phyloP scores from a whole-genome alignment of 75 land plant genomes.

The Selaginella moellendorffii region DNA sequence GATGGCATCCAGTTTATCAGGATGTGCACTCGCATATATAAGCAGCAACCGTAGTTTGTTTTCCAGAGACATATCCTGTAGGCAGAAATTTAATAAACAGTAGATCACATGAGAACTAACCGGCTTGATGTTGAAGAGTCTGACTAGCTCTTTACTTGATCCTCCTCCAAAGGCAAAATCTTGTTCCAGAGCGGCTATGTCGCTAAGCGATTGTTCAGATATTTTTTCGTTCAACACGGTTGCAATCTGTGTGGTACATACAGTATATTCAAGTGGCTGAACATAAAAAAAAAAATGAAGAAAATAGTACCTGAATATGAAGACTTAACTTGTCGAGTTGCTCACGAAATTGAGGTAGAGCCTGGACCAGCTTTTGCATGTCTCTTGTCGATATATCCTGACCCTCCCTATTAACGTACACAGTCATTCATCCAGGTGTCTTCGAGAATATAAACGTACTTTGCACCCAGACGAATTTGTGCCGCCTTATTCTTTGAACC shows the following conservation, averaged over 20 bases:
- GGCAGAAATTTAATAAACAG: neutral
- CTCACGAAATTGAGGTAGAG: constrained; percentile 91
- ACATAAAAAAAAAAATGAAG: neutral
- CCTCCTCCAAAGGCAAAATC: constrained; percentile 97
- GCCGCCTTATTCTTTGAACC: constrained; percentile 91
- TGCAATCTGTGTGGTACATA: constrained; percentile 50
- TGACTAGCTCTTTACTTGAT: constrained; percentile 81
- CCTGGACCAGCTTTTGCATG: constrained; percentile 97
- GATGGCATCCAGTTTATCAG: constrained; percentile 81
- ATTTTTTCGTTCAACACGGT: constrained; percentile 66
- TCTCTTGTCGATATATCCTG: constrained; percentile 84
- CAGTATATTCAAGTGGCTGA: neutral
- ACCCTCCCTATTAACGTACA: constrained; percentile 36
- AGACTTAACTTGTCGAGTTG: constrained; percentile 93
- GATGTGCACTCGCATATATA: constrained; percentile 84
- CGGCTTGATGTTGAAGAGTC: constrained; percentile 57
- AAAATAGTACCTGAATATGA: constrained; percentile 63
- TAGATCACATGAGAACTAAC: constrained; percentile 16
- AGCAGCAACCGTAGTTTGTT: constrained; percentile 77
- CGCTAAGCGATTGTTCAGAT: constrained; percentile 39
- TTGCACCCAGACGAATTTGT: constrained; percentile 72
- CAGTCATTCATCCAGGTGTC: neutral
- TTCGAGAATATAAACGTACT: constrained; percentile 12
- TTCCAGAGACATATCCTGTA: constrained; percentile 53
- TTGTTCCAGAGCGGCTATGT: constrained; percentile 83